Base-by-base conservation (phyloP, 495 filamentous ascomycete species). In the Pyrenopolyporus hunteri region DNA sequence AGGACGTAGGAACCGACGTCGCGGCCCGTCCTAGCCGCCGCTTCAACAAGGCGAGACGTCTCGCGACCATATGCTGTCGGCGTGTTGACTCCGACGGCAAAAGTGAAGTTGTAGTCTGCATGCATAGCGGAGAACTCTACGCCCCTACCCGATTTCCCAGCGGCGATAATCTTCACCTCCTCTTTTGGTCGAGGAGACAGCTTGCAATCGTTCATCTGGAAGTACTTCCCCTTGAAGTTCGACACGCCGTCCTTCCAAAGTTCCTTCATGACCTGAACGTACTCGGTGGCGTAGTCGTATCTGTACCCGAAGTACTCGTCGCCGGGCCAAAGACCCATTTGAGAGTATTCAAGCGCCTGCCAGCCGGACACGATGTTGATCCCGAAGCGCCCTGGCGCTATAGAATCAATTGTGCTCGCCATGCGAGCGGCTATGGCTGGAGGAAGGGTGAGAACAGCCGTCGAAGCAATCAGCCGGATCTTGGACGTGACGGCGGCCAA, bases 401-500 rank as follows among this genome's bases (percentile, higher is more conserved):
- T 66, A 10, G 69, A 70, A 37, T 73, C 71, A 37, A 73, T 57
- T 10, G 71, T 71, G 0, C 58, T 55, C 1, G 66, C 69, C 71
- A 73, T 73, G 1, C 69, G 43, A 3, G 69, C 71, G 8, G 66
- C 67, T 13, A 71, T 39, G 0, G 71, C 57, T 3, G 71, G 69
- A 1, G 71, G 71, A 4, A 73, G 39, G 14, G 62, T 65, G 11
- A 73, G 64, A 14, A 71, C 68, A 3, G 71, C 71, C 2, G 69
- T 35, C 0, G 69, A 71, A 10, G 71, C 71, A 45, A 64, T 71
- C n/a, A 82, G 75, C 7, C 78, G 78, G 26, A 82, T 82, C 53
- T 78, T 80, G 2, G 74, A 63, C 0, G 77, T 82, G 5, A 80
- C 75, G 1, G 74, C 64, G 0, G 77, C 78, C 0, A 82, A 60